Evolutionary conservation across 2,329 filamentous ascomycete genomes (phyloP).

Genomic region (Polytolypa hystricis): DNA sequence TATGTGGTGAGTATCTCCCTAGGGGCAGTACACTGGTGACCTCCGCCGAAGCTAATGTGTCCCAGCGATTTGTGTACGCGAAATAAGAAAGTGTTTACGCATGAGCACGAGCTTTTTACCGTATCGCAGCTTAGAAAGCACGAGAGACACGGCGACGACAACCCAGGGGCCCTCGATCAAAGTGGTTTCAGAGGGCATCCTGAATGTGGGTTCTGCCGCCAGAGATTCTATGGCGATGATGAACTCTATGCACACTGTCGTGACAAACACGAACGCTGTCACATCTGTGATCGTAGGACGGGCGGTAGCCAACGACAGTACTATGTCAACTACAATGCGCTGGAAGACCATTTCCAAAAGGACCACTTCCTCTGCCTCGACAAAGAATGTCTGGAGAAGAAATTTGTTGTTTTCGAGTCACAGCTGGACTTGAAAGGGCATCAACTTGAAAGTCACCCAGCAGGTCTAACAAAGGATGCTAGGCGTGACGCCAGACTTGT

Average conservation of each 20-base stretch:
- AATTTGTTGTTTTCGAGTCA: conserved; percentile 92
- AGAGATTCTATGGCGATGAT: conserved; percentile 90
- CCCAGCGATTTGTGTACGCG: conserved; percentile 69
- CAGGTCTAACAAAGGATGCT: conserved; percentile 68
- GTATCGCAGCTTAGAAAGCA: conserved; percentile 71
- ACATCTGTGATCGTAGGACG: conserved; percentile 70
- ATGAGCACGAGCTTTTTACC: conserved; percentile 90
- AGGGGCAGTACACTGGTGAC: not conserved
- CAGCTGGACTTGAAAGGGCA: conserved; percentile 94
- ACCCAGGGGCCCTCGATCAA: conserved; percentile 78
- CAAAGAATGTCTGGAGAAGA: conserved; percentile 84
- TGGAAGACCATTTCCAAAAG: conserved; percentile 76
- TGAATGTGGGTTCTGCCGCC: conserved; percentile 81
- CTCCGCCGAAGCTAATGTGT: conserved; percentile 1
- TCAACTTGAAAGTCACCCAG: conserved; percentile 71
- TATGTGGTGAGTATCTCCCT: conserved; percentile 51
- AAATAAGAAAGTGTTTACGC: conserved; percentile 97
- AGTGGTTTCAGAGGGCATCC: conserved; percentile 95
- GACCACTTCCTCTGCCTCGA: conserved; percentile 83
- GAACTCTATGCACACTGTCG: conserved; percentile 90
- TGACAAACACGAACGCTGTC: conserved; percentile 88
- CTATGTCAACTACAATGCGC: conserved; percentile 73
- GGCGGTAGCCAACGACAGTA: conserved; percentile 67
- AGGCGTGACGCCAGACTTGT: conserved; percentile 74
- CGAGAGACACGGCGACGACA: conserved; percentile 83